Evolutionary conservation across 306 rosid genomes (phyloP), one percentile per base, ranked within the genome.

Genomic region (Gastrolobium villosum): DNA sequence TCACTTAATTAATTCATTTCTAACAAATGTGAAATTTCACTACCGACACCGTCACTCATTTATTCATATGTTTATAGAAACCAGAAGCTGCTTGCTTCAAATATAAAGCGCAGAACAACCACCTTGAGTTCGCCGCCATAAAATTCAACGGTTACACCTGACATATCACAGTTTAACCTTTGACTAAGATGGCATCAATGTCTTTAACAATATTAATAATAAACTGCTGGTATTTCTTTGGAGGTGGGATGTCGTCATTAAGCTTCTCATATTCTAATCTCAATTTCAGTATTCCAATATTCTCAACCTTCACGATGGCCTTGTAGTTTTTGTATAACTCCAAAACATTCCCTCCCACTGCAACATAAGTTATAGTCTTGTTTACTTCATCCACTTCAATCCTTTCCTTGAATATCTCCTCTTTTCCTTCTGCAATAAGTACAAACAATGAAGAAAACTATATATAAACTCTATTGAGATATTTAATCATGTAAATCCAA

Each of bases 241-340:
- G 81, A n/a, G 74, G 39, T n/a, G 67, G 81, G 10, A 6, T 66
- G 9, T 66, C 7, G 2, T 77, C 59, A 43, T 54, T 41, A 1
- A 31, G 37, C 48, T 77, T 77, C 75, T 77, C 81, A 5, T 77
- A 77, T 77, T 77, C 81, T 41, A 77, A 39, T 77, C 81, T 54
- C 54, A 77, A 46, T 28, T 66, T 77, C 20, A 77, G 14, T 5
- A 3, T 66, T 55, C 66, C 67, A 20, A 20, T 20, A 4, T 54
- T 77, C 81, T 77, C 81, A 66, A 77, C 68, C 28, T 65, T 54
- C 30, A 77, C 36, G 2, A 77, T 66, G 5, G 67, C 74, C 49
- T 54, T 77, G 67, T 77, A 77, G 48, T 7, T 66, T 66, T 55
- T 77, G 67, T 41, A 77, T 59, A 66, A 3, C 14, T 77, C 81